Evolutionary conservation across 208 protist genomes (phyloP), one percentile per base, ranked within the genome.

Genomic region (Crithidia mellificae): DNA sequence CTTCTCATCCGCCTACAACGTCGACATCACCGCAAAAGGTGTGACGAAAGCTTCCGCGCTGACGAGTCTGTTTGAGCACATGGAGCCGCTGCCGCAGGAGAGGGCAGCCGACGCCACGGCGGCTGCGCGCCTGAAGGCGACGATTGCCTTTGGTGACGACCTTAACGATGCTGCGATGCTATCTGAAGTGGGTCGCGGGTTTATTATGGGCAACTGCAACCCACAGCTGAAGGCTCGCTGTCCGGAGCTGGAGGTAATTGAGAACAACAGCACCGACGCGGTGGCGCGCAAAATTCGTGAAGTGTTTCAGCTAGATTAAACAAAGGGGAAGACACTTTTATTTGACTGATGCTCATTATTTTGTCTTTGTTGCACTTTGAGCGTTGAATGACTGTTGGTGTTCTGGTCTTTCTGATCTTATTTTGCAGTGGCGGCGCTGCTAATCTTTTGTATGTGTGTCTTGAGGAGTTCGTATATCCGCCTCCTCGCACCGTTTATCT

Each of bases 151-250:
- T 63, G 87, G 87, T 34, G 80, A 92, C 51, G 76, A 80, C 50
- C 63, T 90, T 46, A 92, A 90, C 58, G 87, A 92, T 49, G 72
- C 46, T 1, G 77, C 82, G 15, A 92, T 92, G 87, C 67, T 92
- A 34, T 52, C 25, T 4, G 51, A 12, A 1, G 83, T 80, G 20
- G 81, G 81, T 9, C 83, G 83, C 14, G 82, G 84, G 14, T 92
- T 77, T 68, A 63, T 92, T 8, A 90, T 92, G 83, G 74, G 63
- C 20, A 92, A 90, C 59, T 85, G 75, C 54, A 80, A 78, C 22
- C 47, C 66, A 7, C 59, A 69, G 24, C 72, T 92, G 52, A 82
- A 80, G 68, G 72, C 77, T 57, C 47, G 43, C 15, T 69, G 83
- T 8, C 87, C 87, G 14, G n/a, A 92, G 19, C 27, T 88, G 27